Base-by-base conservation (phyloP, 1,284 basidiomycete genomes). In the Ustilago xerochloae region DNA sequence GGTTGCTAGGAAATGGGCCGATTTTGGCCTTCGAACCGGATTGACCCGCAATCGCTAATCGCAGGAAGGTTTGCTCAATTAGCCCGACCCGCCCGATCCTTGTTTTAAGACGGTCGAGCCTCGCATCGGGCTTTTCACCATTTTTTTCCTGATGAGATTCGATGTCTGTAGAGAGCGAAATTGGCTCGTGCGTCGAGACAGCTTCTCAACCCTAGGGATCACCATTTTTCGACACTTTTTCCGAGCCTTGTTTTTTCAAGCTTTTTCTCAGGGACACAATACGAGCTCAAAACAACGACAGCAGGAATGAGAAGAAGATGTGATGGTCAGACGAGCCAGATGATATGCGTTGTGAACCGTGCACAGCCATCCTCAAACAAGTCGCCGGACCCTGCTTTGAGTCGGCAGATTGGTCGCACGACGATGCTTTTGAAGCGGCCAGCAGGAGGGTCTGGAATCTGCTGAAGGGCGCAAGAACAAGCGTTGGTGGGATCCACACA, bases 1-100 rank as follows among this genome's bases (percentile, higher is more conserved):
- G 13, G 10, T 49, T 33, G 47, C 32, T 18, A 29, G 18, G 45
- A 47, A 39, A 52, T 39, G 38, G 50, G 50, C 36, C 35, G 16
- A 52, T 52, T 52, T 39, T 30, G 16, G 13, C 36, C 26, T 26
- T 29, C 1, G n/a, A 15, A 43, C 51, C 39, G 39, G 22, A 43
- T 41, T 54, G 26, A 30, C 39, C 51, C 51, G 51, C 39, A 22
- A 20, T 29, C 50, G 28, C 6, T 13, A 7, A 38, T 3, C 10
- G 24, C 35, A 36, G 24, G 15, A 8, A 18, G n/a, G n/a, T n/a
- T n/a, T n/a, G n/a, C n/a, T n/a, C n/a, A n/a, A n/a, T n/a, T n/a
- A n/a, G n/a, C n/a, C n/a, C n/a, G n/a, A n/a, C n/a, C n/a, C n/a
- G n/a, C n/a, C n/a, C n/a, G n/a, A n/a, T n/a, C n/a, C n/a, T n/a